Evolutionary conservation across 139 green algal species (phyloP).

Genomic region (Chlamydomonas incerta): DNA sequence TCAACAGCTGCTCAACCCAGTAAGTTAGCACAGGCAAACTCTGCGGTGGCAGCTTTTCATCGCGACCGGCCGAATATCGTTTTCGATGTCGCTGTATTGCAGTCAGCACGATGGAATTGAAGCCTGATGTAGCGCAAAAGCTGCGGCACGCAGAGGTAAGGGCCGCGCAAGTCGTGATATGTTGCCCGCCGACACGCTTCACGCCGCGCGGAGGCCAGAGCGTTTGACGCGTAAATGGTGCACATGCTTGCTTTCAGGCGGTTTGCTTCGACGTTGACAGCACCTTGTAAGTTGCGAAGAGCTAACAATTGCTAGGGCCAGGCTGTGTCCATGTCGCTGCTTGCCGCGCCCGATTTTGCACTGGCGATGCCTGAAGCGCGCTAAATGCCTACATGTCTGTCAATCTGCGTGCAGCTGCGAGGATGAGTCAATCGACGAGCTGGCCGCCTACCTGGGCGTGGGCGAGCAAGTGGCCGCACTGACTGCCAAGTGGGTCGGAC

Average conservation of each 20-base stretch:
- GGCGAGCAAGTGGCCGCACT: constrained; percentile 90
- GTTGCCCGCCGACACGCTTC: not conserved
- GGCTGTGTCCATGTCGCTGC: no score
- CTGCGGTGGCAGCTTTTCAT: no score
- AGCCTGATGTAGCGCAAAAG: constrained; percentile 4
- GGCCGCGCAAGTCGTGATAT: not conserved
- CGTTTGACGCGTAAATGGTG: not conserved
- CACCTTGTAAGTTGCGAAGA: constrained; percentile 86
- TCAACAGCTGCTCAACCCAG: no score
- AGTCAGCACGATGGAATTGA: constrained; percentile 9
- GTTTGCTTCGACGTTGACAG: constrained; percentile 98
- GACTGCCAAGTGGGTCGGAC: constrained; percentile 69
- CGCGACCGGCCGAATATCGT: no score
- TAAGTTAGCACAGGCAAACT: no score
- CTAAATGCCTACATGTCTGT: no score
- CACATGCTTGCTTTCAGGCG: constrained; percentile 70
- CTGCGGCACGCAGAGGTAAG: constrained; percentile 10
- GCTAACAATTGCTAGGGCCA: no score
- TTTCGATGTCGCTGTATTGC: not conserved
- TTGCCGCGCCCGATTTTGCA: not conserved
- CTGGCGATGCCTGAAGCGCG: no score
- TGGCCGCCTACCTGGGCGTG: constrained; percentile 91
- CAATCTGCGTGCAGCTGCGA: constrained; percentile 72
- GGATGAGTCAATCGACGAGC: constrained; percentile 98
- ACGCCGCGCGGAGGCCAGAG: not conserved